Evolutionary conservation across 139 green algal genomes (phyloP).

Genomic region (Dunaliella sp.): DNA sequence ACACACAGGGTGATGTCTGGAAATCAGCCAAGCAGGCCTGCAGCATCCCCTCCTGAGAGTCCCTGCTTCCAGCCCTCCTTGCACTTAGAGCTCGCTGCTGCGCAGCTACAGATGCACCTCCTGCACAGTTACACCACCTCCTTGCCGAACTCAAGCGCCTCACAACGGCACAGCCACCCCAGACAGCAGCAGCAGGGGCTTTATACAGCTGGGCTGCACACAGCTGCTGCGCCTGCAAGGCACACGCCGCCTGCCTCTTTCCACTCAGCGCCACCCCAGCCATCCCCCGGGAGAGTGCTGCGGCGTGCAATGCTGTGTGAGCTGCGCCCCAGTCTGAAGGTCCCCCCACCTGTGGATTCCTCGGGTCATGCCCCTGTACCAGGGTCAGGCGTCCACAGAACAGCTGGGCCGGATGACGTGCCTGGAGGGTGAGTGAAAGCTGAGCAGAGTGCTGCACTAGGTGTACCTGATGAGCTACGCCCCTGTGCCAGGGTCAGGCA

Average conservation of each 20-base stretch:
- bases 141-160: not conserved
- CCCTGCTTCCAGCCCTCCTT: too few relatives aligned
- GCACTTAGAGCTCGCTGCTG: not conserved
- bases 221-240: not conserved
- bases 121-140: not conserved
- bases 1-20: too few relatives aligned
- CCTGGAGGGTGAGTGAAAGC: not conserved
- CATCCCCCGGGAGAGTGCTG: too few relatives aligned
- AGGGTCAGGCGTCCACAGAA: not conserved
- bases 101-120: not conserved
- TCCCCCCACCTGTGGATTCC: not conserved
- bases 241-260: too few relatives aligned
- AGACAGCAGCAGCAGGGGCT: not conserved
- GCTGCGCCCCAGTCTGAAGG: not conserved
- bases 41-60: too few relatives aligned
- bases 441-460: not conserved
- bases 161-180: not conserved
- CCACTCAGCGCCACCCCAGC: too few relatives aligned
- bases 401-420: conserved; percentile 10
- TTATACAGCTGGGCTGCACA: not conserved
- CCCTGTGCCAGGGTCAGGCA: not conserved
- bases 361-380: not conserved
- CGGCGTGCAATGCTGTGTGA: not conserved
- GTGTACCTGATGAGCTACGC: too few relatives aligned
- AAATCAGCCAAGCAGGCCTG: too few relatives aligned